A percentile compares a stretch with the other conserved stretches of the same genome.
These are phyloP conservation scores for Neurospora hispaniola DNA, from an alignment of 495 filamentous ascomycete species.

Conservation along the genomic window DNA sequence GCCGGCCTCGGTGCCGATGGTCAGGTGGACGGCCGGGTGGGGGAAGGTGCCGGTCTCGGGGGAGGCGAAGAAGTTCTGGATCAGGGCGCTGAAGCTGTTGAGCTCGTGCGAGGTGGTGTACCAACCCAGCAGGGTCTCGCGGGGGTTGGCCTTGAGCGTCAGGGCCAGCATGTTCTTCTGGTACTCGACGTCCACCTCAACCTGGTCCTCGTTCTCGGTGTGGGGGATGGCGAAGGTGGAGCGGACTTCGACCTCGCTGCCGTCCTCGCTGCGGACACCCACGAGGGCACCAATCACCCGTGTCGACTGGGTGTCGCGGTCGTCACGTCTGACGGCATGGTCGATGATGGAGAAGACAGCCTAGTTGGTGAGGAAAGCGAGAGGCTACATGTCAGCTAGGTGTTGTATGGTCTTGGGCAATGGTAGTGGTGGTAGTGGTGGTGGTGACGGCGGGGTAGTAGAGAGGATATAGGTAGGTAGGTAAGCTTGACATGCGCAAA, in stretches of 20 bases:
- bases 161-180: constrained; percentile 97
- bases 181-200: constrained; percentile 99
- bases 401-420: background rate
- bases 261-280: constrained; percentile 87
- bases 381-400: constrained; percentile 1
- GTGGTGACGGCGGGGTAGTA: constrained; percentile 68
- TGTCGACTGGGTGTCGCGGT: constrained; percentile 78
- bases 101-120: constrained; percentile 93
- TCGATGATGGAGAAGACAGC: constrained; percentile 95
- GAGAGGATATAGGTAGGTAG: constrained; percentile 70
- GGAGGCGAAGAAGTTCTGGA: constrained; percentile 98
- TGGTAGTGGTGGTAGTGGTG: constrained; percentile 31
- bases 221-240: constrained; percentile 96
- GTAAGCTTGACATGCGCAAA: constrained; percentile 33
- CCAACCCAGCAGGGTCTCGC: constrained; percentile 92
- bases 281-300: constrained; percentile 94
- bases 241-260: constrained; percentile 86
- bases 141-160: constrained; percentile 86
- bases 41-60: constrained; percentile 95
- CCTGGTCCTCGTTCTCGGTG: constrained; percentile 95
- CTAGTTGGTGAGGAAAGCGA: constrained; percentile 37
- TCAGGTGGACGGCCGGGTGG: constrained; percentile 91
- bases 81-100: constrained; percentile 95
- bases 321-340: constrained; percentile 85
- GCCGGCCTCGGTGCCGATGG: constrained; percentile 78